Conservation (phyloP, 495 filamentous ascomycete genomes). For the Filosporella fistucella region DNA sequence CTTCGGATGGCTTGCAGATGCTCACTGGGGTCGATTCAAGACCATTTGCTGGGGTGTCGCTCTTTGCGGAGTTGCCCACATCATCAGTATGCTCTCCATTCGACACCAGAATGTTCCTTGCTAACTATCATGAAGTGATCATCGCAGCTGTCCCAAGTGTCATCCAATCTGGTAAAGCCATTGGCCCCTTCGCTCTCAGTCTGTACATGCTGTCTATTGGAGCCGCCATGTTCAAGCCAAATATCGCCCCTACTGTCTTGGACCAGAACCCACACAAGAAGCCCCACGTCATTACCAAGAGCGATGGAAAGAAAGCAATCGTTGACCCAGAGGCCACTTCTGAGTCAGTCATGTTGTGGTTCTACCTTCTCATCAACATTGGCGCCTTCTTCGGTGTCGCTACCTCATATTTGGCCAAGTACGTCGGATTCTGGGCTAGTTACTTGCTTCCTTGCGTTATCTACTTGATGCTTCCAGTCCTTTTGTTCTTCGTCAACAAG, state of each 20-base stretch:
- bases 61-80: constrained; percentile 55
- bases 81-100: constrained; percentile 58
- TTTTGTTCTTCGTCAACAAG: constrained; percentile 45
- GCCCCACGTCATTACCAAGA: constrained; percentile 55
- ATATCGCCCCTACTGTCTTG: constrained; percentile 60
- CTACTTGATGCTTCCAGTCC: constrained; percentile 49
- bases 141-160: constrained; percentile 45
- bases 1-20: constrained; percentile 56
- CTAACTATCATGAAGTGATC: not conserved
- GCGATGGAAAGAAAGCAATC: constrained; percentile 68
- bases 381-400: constrained; percentile 57
- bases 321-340: constrained; percentile 72
- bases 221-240: constrained; percentile 63
- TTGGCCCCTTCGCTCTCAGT: constrained; percentile 51
- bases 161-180: constrained; percentile 48
- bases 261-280: constrained; percentile 61
- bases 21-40: constrained; percentile 52
- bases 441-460: constrained; percentile 63
- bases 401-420: constrained; percentile 37
- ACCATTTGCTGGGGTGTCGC: constrained; percentile 55
- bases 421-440: constrained; percentile 65
- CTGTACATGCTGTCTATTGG: constrained; percentile 54
- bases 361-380: constrained; percentile 74
- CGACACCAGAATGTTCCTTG: not conserved
- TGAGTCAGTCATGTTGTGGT: constrained; percentile 60